These are phyloP conservation scores for Lactifluus volemus DNA, from an alignment of 768 basidiomycete species.

Conservation along the genomic window DNA sequence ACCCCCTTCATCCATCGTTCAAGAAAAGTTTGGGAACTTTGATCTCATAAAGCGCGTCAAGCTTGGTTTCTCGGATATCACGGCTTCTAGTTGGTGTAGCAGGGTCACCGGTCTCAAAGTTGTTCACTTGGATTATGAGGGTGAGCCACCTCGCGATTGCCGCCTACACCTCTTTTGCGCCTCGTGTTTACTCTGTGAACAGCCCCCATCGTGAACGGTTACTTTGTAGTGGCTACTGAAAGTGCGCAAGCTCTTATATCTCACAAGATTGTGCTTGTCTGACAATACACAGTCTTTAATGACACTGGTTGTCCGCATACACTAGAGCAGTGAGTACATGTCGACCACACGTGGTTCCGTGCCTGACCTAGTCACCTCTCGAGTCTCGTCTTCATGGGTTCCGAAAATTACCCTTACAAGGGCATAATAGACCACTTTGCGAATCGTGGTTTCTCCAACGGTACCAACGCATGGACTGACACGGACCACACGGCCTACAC, in stretches of 20 bases:
- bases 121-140: constrained; percentile 87
- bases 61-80: constrained; percentile 72
- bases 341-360: neutral
- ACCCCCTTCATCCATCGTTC: neutral
- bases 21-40: constrained; percentile 60
- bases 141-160: constrained; percentile 30
- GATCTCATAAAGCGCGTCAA: constrained; percentile 72
- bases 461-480: constrained; percentile 97
- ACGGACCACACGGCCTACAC: constrained; percentile 95
- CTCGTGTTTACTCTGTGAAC: constrained; percentile 7
- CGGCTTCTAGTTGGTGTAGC: constrained; percentile 83
- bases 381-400: constrained; percentile 91
- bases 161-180: neutral
- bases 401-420: constrained; percentile 92
- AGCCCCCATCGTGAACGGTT: constrained; percentile 88
- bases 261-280: neutral
- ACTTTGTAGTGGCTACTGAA: constrained; percentile 85
- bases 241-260: constrained; percentile 40
- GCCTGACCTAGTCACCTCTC: neutral
- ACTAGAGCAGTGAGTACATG: constrained; percentile 74
- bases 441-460: constrained; percentile 86
- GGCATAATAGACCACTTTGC: constrained; percentile 93
- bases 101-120: constrained; percentile 80
- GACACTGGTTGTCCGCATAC: constrained; percentile 96
- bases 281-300: constrained; percentile 60